Conservation (phyloP, 371 early-diverging fungal species). For the Mortierella sp. region DNA sequence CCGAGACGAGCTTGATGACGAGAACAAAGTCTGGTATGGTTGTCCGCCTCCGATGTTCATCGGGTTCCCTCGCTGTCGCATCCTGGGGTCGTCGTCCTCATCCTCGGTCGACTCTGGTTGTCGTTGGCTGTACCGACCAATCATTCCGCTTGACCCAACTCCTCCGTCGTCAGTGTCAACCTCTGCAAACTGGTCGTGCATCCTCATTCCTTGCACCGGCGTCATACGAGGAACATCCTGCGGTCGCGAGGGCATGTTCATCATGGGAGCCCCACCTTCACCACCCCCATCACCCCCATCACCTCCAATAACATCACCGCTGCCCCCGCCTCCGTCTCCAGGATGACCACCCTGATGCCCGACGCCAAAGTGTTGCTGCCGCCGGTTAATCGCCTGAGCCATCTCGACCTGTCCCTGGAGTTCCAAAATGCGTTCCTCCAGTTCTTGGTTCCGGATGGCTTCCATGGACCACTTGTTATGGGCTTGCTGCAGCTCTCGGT, state of each 20-base stretch:
- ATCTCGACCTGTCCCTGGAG: constrained; percentile 48
- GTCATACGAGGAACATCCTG: constrained; percentile 23
- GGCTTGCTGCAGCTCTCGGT: constrained; percentile 44
- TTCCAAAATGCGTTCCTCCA: constrained; percentile 50
- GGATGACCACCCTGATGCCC: constrained; percentile 11
- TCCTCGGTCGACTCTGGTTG: constrained; percentile 26
- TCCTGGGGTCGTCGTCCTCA: constrained; percentile 20
- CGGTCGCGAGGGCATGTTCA: constrained; percentile 19
- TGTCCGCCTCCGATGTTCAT: neutral
- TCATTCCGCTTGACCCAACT: constrained; percentile 29
- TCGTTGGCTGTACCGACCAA: constrained; percentile 42
- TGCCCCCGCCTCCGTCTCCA: neutral
- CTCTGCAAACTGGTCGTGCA: constrained; percentile 25
- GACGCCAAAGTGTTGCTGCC: constrained; percentile 2
- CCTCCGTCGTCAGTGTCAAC: constrained; percentile 49
- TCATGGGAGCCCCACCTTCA: constrained; percentile 1
- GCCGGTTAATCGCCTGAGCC: constrained; percentile 32
- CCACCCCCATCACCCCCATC: neutral
- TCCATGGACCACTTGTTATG: constrained; percentile 42
- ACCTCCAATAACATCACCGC: neutral
- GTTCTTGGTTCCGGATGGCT: constrained; percentile 43
- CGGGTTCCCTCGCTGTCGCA: neutral
- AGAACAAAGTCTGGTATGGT: neutral
- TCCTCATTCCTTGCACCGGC: neutral
- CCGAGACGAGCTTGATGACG: neutral